Base-by-base conservation (phyloP, 371 early-diverging fungal species). In the Lichtheimia ramosa region DNA sequence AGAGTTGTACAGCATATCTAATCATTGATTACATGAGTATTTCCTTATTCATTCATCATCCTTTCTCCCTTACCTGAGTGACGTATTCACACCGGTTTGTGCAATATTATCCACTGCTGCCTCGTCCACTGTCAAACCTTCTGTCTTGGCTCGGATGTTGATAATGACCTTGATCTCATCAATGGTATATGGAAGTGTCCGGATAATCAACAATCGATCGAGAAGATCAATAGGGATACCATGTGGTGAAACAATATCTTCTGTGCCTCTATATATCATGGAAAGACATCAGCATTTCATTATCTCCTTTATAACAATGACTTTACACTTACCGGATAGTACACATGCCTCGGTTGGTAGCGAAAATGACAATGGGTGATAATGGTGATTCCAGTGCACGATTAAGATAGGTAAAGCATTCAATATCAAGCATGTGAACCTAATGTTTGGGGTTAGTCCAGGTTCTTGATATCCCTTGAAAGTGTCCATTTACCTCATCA, bases 341-440 rank as follows among this genome's bases (percentile, higher is more conserved):
- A 77, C 95, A 95, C 84, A 94, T 90, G 56, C 99, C 98, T 58
- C 98, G 89, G 79, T 97, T 98, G 42, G 97, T 97, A 7, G 98
- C 97, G 67, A 99, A 89, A 48, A 99, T 90, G 13, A 99, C 96
- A 64, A 99, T 93, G n/a, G 99, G 99, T 25, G 96, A 90, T 39
- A 96, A 80, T 15, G 92, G 83, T 18, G 92, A 92, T 74, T 99
- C 99, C 49, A 97, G 84, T 12, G 97, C 95, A 43, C 97, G 92
- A 85, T 98, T 99, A 53, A 99, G 83, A 68, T 96, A 99, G 0
- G 98, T 95, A 69, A 99, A 99, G 77, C 98, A 97, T 77, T 99
- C 99, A 60, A 97, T 92, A 79, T 99, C 98, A 41, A 99, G 87
- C 94, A 99, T 94, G 68, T 99, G 99, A 8, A 96, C 97, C 82